Conservation (phyloP, 2,329 filamentous ascomycete genomes). For the Aspergillus pseudoviridinutans region DNA sequence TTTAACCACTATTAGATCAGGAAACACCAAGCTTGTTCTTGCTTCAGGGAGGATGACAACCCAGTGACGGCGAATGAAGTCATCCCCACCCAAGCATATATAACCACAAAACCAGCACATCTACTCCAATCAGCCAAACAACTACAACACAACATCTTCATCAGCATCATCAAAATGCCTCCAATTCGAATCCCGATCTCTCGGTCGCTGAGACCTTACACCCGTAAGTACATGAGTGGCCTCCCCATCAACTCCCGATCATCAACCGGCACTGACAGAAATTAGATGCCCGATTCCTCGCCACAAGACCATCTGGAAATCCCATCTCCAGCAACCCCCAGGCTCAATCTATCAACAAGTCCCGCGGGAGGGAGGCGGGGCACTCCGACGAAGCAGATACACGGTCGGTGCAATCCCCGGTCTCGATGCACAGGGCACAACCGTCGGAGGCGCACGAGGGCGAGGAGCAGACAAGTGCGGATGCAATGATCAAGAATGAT, state of each 20-base stretch:
- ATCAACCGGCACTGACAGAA: background rate
- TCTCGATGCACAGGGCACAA: constrained; percentile 4
- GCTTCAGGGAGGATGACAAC: background rate
- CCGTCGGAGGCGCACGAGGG: constrained; percentile 3
- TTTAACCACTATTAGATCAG: too few species aligned
- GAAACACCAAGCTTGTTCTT: background rate
- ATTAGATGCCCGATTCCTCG: too few species aligned
- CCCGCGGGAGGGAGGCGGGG: constrained; percentile 3
- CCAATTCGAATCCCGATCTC: background rate
- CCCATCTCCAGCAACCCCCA: background rate
- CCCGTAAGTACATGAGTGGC: too few species aligned
- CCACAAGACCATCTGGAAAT: background rate
- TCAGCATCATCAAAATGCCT: background rate
- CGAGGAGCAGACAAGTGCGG: constrained; percentile 5
- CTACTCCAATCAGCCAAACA: background rate
- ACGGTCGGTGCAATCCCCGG: constrained; percentile 1
- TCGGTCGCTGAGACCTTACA: background rate
- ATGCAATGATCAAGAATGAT: constrained; percentile 8
- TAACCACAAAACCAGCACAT: background rate
- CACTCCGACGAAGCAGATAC: constrained; percentile 1
- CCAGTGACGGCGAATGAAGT: background rate
- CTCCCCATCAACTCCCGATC: too few species aligned
- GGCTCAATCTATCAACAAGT: constrained; percentile 1
- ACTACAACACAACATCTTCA: background rate
- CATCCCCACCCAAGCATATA: background rate